Base-by-base conservation (phyloP, 1,284 basidiomycete species). In the Trichosporon inkin region DNA sequence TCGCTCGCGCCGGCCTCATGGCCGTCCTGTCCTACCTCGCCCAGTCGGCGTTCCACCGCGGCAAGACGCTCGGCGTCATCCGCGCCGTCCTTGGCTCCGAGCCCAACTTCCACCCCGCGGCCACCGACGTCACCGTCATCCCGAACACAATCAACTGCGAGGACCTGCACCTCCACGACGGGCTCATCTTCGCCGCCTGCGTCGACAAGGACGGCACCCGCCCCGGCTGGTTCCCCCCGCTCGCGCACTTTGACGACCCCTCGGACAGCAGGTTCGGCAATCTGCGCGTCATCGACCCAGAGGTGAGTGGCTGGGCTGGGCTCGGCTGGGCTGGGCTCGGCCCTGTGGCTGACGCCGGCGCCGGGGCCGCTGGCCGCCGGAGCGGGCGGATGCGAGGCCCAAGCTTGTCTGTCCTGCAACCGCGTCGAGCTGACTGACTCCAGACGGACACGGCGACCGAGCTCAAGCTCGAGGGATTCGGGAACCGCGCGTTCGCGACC, bases 161-260 rank as follows among this genome's bases (percentile, higher is more conserved):
- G 53, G 63, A 64, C 58, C 56, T 64, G 36, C 63, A 64, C 39
- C 6, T 13, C 2, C 28, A 5, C 10, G 20, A 35, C 6, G 58
- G 58, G 2, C 59, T 64, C 39, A 57, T 64, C 55, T 64, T 58
- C 17, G 24, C 63, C 1, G 55, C 63, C 3, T 56, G 41, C 28
- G 56, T 62, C 49, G 61, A 52, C 37, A n/a, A 17, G n/a, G 59
- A 59, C 47, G 52, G 39, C 14, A 37, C 39, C n/a, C 56, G 64
- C 17, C 17, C 10, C 65, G 80, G 62, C 65, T 73, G 71, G 71
- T 73, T 68, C 58, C 71, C 71, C 3, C 61, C 70, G 6, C 54
- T 66, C 34, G 40, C 36, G 10, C 40, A 44, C 14, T 67, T 71
- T 32, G 61, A 49, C 17, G 40, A 62, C 40, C 63, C 63, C 3